Conservation (phyloP, 2,329 filamentous ascomycete species). For the Delphinella strobiligena region DNA sequence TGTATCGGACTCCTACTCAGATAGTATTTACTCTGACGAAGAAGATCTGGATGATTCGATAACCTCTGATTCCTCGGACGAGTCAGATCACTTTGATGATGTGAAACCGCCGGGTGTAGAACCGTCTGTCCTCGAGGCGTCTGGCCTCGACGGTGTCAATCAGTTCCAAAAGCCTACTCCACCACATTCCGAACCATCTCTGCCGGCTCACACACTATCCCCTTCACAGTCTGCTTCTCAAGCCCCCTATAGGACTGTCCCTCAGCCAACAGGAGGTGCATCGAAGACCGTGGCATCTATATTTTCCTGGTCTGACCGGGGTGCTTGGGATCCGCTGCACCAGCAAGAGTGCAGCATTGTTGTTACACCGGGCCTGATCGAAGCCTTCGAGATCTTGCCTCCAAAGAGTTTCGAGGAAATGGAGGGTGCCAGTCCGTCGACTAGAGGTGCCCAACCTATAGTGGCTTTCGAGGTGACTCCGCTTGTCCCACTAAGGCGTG, state of each 20-base stretch:
- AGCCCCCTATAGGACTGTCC: constrained; percentile 48
- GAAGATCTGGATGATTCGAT: constrained; percentile 35
- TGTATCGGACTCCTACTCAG: constrained; percentile 48
- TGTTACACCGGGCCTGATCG: constrained; percentile 52
- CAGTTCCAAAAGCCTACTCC: constrained; percentile 21
- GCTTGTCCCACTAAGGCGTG: constrained; percentile 76
- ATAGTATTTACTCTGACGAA: constrained; percentile 42
- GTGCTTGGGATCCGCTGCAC: constrained; percentile 48
- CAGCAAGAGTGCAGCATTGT: constrained; percentile 51
- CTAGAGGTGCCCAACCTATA: constrained; percentile 35
- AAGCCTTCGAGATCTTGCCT: constrained; percentile 45
- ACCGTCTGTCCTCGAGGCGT: too few species aligned
- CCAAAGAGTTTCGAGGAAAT: constrained; percentile 26
- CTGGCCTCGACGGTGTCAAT: too few species aligned
- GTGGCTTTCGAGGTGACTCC: constrained; percentile 79
- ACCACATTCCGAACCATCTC: constrained; percentile 16
- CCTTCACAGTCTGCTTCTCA: constrained; percentile 79
- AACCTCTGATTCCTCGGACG: constrained; percentile 42
- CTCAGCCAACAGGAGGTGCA: constrained; percentile 31
- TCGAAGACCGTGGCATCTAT: constrained; percentile 46
- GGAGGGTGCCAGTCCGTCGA: constrained; percentile 26
- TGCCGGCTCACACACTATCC: constrained; percentile 45
- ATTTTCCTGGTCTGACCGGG: constrained; percentile 52
- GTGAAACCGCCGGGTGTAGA: constrained; percentile 15
- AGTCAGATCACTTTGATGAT: constrained; percentile 30